Percentiles rank a stretch among this genome's conserved stretches.
Evolutionary conservation across 164 flowering plant genomes (phyloP).

Genomic region (Santalum album): DNA sequence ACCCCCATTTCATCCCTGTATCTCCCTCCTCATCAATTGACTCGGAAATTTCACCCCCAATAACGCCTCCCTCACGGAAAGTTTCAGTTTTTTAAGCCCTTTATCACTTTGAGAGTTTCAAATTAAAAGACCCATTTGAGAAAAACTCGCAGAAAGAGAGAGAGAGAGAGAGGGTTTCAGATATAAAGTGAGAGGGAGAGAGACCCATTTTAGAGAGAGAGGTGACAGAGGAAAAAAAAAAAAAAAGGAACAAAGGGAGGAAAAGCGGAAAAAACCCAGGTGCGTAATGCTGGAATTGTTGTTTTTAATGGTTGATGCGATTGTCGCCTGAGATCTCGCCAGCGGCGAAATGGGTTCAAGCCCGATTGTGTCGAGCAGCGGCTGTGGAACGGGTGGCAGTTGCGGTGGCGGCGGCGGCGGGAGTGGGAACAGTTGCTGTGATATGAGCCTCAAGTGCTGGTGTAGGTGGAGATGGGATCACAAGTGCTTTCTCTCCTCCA

Average conservation of each 20-base stretch:
- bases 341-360: constrained; percentile 17
- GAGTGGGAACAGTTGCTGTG: constrained; percentile 16
- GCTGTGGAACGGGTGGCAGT: background rate
- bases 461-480: constrained; percentile 37
- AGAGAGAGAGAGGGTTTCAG: too few relatives aligned
- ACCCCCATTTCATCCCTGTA: too few relatives aligned
- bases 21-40: too few relatives aligned
- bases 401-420: constrained; percentile 11
- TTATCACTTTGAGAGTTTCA: too few relatives aligned
- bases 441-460: constrained; percentile 38
- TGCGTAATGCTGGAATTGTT: background rate
- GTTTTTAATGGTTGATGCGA: background rate
- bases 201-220: too few relatives aligned
- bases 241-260: too few relatives aligned
- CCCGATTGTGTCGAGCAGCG: background rate
- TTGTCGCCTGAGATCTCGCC: background rate
- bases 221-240: background rate
- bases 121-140: too few relatives aligned
- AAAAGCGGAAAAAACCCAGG: background rate
- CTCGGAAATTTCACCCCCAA: too few relatives aligned
- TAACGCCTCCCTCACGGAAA: too few relatives aligned
- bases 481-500: constrained; percentile 22
- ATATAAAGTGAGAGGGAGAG: too few relatives aligned
- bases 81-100: too few relatives aligned
- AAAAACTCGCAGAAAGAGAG: too few relatives aligned